Evolutionary conservation across 2,329 filamentous ascomycete genomes (phyloP).

Genomic region (Phyllosticta ampelicida): DNA sequence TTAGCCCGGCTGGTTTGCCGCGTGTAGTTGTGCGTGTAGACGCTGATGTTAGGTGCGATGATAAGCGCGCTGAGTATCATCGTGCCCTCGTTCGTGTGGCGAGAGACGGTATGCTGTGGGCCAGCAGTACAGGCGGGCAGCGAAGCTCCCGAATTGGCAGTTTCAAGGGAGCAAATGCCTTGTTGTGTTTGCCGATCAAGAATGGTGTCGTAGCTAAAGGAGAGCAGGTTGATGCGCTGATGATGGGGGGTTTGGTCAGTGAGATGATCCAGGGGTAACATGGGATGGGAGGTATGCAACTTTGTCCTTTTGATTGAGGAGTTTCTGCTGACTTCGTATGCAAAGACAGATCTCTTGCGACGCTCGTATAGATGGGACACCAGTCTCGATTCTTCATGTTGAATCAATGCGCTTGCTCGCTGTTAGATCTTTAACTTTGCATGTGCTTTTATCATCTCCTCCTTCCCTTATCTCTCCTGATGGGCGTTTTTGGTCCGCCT

Average conservation of each 20-base stretch:
- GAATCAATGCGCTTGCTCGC: too few relatives aligned
- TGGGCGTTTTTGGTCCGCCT: too few relatives aligned
- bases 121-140: slow-evolving; percentile 78
- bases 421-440: too few relatives aligned
- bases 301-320: too few relatives aligned
- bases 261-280: slow-evolving; percentile 11
- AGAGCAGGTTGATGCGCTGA: slow-evolving; percentile 59
- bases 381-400: too few relatives aligned
- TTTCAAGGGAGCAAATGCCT: slow-evolving; percentile 75
- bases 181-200: slow-evolving; percentile 63
- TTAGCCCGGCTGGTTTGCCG: slow-evolving; percentile 57
- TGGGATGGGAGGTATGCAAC: too few relatives aligned
- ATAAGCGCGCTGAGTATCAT: slow-evolving; percentile 76
- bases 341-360: too few relatives aligned
- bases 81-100: slow-evolving; percentile 61
- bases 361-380: too few relatives aligned
- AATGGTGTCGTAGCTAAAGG: slow-evolving; percentile 58
- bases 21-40: slow-evolving; percentile 59
- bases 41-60: slow-evolving; percentile 64
- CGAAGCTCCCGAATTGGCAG: slow-evolving; percentile 84
- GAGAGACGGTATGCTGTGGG: slow-evolving; percentile 56
- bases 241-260: slow-evolving; percentile 53
- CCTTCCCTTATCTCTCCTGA: too few relatives aligned
- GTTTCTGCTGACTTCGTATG: too few relatives aligned
- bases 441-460: too few relatives aligned